These are phyloP conservation scores for Mortierella sp. DNA, from an alignment of 371 early-diverging fungal species.

Conservation along the genomic window DNA sequence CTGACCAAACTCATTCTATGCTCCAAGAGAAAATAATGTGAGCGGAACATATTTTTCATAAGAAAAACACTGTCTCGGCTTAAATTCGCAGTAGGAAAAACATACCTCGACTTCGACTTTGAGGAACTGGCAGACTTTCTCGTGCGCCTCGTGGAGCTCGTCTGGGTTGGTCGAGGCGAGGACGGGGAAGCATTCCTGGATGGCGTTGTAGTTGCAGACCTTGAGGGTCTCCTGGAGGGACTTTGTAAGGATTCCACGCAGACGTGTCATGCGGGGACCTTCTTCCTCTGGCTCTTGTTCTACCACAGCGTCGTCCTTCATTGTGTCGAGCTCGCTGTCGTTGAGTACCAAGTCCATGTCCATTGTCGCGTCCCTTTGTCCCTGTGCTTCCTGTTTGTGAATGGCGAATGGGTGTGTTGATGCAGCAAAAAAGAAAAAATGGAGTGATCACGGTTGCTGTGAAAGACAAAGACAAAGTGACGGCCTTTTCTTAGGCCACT, in stretches of 20 bases:
- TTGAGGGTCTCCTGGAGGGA: slow-evolving; percentile 45
- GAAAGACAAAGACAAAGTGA: not conserved
- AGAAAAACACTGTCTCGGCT: not conserved
- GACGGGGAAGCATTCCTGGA: slow-evolving; percentile 43
- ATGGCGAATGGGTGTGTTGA: not conserved
- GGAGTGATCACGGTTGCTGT: not conserved
- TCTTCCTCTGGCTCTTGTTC: slow-evolving; percentile 31
- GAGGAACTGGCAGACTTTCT: slow-evolving; percentile 48
- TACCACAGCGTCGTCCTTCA: not conserved
- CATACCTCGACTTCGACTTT: slow-evolving; percentile 43
- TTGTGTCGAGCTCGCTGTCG: not conserved
- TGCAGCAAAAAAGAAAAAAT: not conserved
- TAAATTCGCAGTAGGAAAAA: not conserved
- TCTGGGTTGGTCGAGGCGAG: slow-evolving; percentile 26
- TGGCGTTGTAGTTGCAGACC: slow-evolving; percentile 43
- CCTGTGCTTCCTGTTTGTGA: not conserved
- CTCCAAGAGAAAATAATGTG: not conserved
- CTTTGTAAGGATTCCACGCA: slow-evolving; percentile 46
- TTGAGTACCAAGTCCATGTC: slow-evolving; percentile 8
- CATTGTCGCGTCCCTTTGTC: slow-evolving; percentile 25
- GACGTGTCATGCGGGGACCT: slow-evolving; percentile 50
- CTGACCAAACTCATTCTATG: slow-evolving; percentile 51
- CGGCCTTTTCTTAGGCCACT: not conserved
- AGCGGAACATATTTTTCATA: not conserved
- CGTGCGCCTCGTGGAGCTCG: slow-evolving; percentile 41